Evolutionary conservation across 148 eudicot species (phyloP).

Genomic region (Silene conica): DNA sequence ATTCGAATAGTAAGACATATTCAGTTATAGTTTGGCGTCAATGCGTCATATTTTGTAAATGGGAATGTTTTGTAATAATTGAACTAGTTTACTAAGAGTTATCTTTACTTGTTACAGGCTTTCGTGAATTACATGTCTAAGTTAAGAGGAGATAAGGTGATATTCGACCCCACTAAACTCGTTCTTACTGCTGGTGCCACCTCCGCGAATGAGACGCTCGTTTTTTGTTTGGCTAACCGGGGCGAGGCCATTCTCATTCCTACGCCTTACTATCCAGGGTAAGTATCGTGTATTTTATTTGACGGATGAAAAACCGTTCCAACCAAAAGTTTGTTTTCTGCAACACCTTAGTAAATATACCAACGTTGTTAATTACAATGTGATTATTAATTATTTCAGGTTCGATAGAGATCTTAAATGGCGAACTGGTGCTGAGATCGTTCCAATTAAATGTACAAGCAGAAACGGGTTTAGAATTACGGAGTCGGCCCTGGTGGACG

Average conservation of each 20-base stretch:
- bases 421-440: slow-evolving; percentile 68
- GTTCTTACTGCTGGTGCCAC: slow-evolving; percentile 85
- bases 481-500: slow-evolving; percentile 52
- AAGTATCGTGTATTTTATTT: not conserved
- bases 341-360: no score
- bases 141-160: slow-evolving; percentile 52
- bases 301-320: not conserved
- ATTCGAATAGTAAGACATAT: no score
- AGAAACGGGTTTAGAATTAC: slow-evolving; percentile 50
- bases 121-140: slow-evolving; percentile 63
- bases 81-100: slow-evolving; percentile 5
- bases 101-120: slow-evolving; percentile 45
- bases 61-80: slow-evolving; percentile 1
- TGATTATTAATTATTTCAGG: slow-evolving; percentile 30
- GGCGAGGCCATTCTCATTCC: slow-evolving; percentile 81
- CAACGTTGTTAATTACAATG: no score
- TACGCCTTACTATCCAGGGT: slow-evolving; percentile 86
- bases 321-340: not conserved
- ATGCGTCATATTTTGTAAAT: no score
- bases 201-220: slow-evolving; percentile 69
- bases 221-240: slow-evolving; percentile 64
- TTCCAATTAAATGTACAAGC: slow-evolving; percentile 62
- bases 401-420: slow-evolving; percentile 78
- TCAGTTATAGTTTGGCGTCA: not conserved
- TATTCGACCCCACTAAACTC: slow-evolving; percentile 55